A percentile compares a stretch with the other conserved stretches of the same genome.
Conservation (phyloP, 83 land plant genomes). For the Larix sibirica region DNA sequence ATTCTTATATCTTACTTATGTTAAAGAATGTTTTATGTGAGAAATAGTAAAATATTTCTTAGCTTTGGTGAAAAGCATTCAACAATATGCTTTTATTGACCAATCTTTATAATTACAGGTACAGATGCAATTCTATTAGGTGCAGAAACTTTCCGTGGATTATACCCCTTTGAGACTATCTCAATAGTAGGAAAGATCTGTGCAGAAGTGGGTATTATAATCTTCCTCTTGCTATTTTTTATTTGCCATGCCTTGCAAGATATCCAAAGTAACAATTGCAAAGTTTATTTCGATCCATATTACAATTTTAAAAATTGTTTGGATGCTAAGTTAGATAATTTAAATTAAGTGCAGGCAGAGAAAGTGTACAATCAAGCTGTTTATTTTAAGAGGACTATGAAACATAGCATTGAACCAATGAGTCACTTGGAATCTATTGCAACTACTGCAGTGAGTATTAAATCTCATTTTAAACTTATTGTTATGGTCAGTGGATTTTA, state of each 20-base stretch:
- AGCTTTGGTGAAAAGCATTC: too few species aligned
- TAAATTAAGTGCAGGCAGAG: slow-evolving; percentile 63
- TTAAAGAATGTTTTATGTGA: too few species aligned
- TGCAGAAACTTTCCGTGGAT: slow-evolving; percentile 90
- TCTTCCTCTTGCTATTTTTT: not conserved
- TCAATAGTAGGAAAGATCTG: slow-evolving; percentile 81
- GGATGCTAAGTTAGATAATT: too few species aligned
- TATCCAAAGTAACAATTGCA: too few species aligned
- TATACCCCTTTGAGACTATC: slow-evolving; percentile 87
- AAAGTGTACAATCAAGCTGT: slow-evolving; percentile 92
- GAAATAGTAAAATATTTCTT: too few species aligned
- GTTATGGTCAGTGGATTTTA: too few species aligned
- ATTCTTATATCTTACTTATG: too few species aligned
- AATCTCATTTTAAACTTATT: not conserved
- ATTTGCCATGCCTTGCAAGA: not conserved
- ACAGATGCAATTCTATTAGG: slow-evolving; percentile 91
- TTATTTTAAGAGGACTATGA: slow-evolving; percentile 88
- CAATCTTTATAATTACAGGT: slow-evolving; percentile 34
- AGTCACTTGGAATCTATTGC: slow-evolving; percentile 92
- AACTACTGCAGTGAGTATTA: slow-evolving; percentile 76
- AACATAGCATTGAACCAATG: slow-evolving; percentile 91
- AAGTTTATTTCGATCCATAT: too few species aligned
- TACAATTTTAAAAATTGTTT: too few species aligned
- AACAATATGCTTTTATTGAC: not conserved
- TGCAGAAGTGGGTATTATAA: slow-evolving; percentile 57